These are phyloP conservation scores for Candida pseudocylindracea DNA, from an alignment of 1,139 yeast genomes.

Conservation along the genomic window DNA sequence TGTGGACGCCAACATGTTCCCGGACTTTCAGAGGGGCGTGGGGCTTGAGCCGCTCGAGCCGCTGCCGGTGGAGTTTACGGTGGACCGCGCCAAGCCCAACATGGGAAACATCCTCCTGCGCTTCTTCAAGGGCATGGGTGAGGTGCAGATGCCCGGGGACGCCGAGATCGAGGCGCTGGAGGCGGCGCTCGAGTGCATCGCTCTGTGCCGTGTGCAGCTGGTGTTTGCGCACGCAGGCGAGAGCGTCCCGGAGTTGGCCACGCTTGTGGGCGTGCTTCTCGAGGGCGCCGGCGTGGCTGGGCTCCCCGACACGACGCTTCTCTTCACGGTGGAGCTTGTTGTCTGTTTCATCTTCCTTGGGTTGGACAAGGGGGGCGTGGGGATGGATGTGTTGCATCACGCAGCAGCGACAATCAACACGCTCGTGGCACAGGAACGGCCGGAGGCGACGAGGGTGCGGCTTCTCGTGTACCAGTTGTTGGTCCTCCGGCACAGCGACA, in stretches of 20 bases:
- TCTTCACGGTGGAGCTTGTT: slow-evolving; percentile 31
- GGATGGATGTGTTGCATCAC: background rate
- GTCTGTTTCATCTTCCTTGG: slow-evolving; percentile 26
- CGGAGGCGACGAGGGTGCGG: slow-evolving; percentile 5
- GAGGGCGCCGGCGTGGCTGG: slow-evolving; percentile 13
- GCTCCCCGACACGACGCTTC: slow-evolving; percentile 26
- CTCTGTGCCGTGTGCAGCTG: no score
- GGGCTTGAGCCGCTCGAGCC: slow-evolving; percentile 29
- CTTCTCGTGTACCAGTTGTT: slow-evolving; percentile 18
- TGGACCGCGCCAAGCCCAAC: slow-evolving; percentile 25
- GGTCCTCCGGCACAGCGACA: slow-evolving; percentile 12
- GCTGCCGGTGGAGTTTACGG: slow-evolving; percentile 42
- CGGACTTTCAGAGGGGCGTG: slow-evolving; percentile 35
- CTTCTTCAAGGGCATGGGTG: no score
- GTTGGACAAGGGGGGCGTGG: slow-evolving; percentile 13
- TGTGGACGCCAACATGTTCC: slow-evolving; percentile 42
- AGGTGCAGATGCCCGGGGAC: no score
- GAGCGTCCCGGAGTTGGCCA: slow-evolving; percentile 4
- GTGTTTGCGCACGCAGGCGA: no score
- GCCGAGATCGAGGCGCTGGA: no score
- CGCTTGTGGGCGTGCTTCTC: slow-evolving; percentile 8
- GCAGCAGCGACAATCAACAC: slow-evolving; percentile 6
- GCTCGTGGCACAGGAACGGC: slow-evolving; percentile 2
- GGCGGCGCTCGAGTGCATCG: no score
- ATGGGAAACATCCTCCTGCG: background rate